These are phyloP conservation scores for Canna indica DNA, from an alignment of 176 grass and related monocot species.

Conservation along the genomic window DNA sequence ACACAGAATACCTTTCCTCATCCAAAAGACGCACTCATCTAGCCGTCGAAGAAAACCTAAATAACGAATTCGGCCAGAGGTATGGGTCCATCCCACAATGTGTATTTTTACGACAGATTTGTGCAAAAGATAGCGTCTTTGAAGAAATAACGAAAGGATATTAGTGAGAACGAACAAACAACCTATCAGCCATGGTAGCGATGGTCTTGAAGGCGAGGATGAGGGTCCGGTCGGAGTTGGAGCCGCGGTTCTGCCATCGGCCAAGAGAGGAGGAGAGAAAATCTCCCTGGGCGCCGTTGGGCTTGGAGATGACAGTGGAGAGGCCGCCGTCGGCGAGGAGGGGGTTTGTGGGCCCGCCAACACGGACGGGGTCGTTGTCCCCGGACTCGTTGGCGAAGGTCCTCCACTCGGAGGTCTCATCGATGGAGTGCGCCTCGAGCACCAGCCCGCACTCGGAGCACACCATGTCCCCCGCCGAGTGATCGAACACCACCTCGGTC, in stretches of 20 bases:
- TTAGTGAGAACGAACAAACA: neutral
- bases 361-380: slow-evolving; percentile 11
- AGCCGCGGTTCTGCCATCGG: slow-evolving; percentile 14
- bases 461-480: slow-evolving; percentile 14
- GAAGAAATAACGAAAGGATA: neutral
- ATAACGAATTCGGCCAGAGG: neutral
- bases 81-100: neutral
- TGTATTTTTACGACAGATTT: neutral
- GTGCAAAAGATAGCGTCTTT: neutral
- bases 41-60: too few species aligned
- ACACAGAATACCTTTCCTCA: neutral
- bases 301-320: slow-evolving; percentile 20
- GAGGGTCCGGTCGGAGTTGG: slow-evolving; percentile 10
- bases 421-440: slow-evolving; percentile 16
- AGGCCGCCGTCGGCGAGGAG: slow-evolving; percentile 14
- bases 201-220: slow-evolving; percentile 18
- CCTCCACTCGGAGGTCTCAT: slow-evolving; percentile 18
- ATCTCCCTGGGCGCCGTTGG: slow-evolving; percentile 16
- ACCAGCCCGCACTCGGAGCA: slow-evolving; percentile 18
- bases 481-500: slow-evolving; percentile 16
- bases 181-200: slow-evolving; percentile 16
- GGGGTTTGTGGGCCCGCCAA: slow-evolving; percentile 13
- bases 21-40: too few species aligned
- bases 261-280: slow-evolving; percentile 12
- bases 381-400: slow-evolving; percentile 18